Base-by-base conservation (phyloP, 202 grass and related monocot genomes). In the Zizania palustris region DNA sequence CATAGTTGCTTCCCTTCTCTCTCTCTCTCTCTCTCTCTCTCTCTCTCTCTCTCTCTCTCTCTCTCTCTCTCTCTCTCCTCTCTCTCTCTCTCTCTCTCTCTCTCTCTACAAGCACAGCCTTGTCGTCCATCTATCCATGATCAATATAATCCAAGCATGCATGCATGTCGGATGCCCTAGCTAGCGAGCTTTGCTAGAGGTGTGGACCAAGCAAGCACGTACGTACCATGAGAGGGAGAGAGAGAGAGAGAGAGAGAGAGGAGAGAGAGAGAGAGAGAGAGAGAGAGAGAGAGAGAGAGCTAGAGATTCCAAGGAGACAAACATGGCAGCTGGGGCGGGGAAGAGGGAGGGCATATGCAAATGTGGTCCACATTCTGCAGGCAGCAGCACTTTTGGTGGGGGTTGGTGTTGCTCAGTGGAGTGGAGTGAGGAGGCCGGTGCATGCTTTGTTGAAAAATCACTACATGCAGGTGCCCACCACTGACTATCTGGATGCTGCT, bases 221-320 rank as follows among this genome's bases (percentile, higher is more conserved):
- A 28, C 28, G 28, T 28, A 28, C 28, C 28, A 28, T 28, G 28
- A 28, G 28, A 39, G 61, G 51, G 20, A 41, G 35, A 11, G 16
- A 42, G 8, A 54, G 51, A 7, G 19, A 16, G 45, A 7, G 19
- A 21, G 1, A 40, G 7, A n/a, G 21, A n/a, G n/a, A n/a, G n/a
- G n/a, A n/a, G n/a, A n/a, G n/a, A n/a, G n/a, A n/a, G n/a, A n/a
- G n/a, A n/a, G n/a, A n/a, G n/a, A n/a, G n/a, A n/a, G n/a, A n/a
- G n/a, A n/a, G n/a, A n/a, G n/a, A n/a, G n/a, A n/a, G n/a, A n/a
- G n/a, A n/a, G n/a, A n/a, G n/a, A n/a, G n/a, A n/a, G n/a, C n/a
- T n/a, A n/a, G n/a, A 79, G 68, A 79, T 85, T 73, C 61, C 75
- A 85, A 78, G 75, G 60, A 79, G 64, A 67, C 75, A 79, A 79